Percentiles rank a stretch among this genome's conserved stretches.
Conservation (phyloP, 2,329 filamentous ascomycete species). For the Pochonia chlamydosporia region DNA sequence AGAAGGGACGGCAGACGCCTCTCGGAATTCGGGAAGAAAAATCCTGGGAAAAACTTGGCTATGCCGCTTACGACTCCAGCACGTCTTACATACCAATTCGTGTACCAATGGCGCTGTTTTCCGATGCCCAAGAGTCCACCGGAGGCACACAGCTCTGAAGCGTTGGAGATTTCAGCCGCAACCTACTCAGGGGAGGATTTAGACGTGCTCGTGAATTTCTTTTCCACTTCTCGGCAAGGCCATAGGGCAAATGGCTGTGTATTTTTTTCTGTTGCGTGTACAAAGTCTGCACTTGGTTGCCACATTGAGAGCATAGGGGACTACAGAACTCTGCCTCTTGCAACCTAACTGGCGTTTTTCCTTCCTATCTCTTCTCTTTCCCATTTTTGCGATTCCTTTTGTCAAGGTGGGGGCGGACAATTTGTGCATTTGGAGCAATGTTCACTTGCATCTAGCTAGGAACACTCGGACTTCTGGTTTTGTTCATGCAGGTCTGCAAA, state of each 20-base stretch:
- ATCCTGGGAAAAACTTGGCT: conserved; percentile 25
- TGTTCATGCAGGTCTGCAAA: background rate
- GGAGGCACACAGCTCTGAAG: background rate
- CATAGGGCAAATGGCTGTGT: background rate
- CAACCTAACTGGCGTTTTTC: conserved; percentile 1
- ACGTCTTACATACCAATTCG: conserved; percentile 28
- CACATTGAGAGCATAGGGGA: conserved; percentile 4
- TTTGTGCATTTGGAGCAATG: background rate
- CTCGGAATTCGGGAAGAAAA: conserved; percentile 14
- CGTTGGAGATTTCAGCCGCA: background rate
- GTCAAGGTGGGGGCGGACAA: background rate
- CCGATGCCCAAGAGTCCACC: background rate
- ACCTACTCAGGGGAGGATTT: background rate
- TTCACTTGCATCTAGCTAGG: background rate
- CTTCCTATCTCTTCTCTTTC: background rate
- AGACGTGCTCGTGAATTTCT: background rate
- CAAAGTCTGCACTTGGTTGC: conserved; percentile 2
- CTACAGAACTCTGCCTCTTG: conserved; percentile 9
- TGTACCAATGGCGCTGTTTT: conserved; percentile 1
- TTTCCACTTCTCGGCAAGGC: background rate
- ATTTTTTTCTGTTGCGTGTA: background rate
- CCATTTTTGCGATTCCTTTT: background rate
- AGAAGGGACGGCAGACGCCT: conserved; percentile 29
- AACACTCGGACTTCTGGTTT: background rate
- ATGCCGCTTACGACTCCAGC: conserved; percentile 29